phyloP scores from a whole-genome alignment of 2,329 filamentous ascomycete species.

The Aspergillus intermedius region DNA sequence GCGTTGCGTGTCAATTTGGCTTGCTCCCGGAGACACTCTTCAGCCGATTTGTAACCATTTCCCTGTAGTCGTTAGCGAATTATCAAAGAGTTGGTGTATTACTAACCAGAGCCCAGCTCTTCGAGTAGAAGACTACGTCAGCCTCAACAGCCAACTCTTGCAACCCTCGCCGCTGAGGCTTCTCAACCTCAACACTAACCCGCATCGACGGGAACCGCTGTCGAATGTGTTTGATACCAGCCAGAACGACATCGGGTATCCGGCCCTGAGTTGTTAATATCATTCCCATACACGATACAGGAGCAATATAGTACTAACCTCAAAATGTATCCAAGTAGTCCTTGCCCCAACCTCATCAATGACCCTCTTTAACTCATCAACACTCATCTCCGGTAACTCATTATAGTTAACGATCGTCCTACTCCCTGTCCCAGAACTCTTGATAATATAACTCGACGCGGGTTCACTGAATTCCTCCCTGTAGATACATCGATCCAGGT shows the following conservation, averaged over 20 bases:
- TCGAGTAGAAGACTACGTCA: conserved; percentile 68
- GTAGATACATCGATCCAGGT: conserved; percentile 54
- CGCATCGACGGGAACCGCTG: conserved; percentile 37
- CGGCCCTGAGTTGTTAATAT: conserved; percentile 47
- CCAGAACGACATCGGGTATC: conserved; percentile 53
- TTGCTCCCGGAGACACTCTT: conserved; percentile 48
- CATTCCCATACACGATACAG: neutral
- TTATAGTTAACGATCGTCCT: conserved; percentile 68
- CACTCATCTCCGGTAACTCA: conserved; percentile 60
- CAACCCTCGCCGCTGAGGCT: conserved; percentile 57
- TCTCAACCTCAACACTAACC: conserved; percentile 68
- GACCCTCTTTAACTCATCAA: conserved; percentile 51
- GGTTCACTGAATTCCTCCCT: conserved; percentile 50
- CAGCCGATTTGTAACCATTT: conserved; percentile 40
- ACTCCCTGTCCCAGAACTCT: conserved; percentile 52
- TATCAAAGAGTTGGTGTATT: neutral
- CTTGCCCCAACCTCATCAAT: conserved; percentile 33
- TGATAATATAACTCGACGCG: conserved; percentile 64
- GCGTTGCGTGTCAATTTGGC: conserved; percentile 34
- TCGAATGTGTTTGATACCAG: conserved; percentile 55
- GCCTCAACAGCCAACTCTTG: conserved; percentile 54
- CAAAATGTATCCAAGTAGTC: conserved; percentile 63
- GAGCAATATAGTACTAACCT: conserved; percentile 42
- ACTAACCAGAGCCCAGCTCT: conserved; percentile 60
- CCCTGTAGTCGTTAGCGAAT: conserved; percentile 11